Evolutionary conservation across 176 grass and related monocot species (phyloP).

Genomic region (Rhynchospora pubera): DNA sequence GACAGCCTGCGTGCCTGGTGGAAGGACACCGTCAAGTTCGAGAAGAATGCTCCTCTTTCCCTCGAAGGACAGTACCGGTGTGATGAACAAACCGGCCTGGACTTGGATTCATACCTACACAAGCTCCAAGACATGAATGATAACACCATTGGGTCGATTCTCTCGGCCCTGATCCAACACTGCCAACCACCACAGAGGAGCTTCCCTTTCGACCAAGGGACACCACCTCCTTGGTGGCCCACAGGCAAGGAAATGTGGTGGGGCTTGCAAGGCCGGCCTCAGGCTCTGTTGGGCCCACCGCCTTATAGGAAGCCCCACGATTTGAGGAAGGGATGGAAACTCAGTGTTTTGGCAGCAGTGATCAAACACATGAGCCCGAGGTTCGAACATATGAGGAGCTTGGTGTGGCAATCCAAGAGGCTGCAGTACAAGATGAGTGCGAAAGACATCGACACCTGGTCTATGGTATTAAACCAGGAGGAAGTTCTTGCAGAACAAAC

Average conservation of each 20-base stretch:
- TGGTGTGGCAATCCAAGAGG: conserved; percentile 62
- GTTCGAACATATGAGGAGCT: conserved; percentile 41
- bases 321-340: conserved; percentile 78
- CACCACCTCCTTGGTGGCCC: conserved; percentile 67
- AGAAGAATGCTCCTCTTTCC: conserved; percentile 21
- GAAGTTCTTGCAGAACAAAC: conserved; percentile 22
- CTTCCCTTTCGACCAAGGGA: conserved; percentile 48
- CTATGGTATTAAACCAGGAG: conserved; percentile 45
- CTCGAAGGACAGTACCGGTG: too few relatives aligned
- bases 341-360: conserved; percentile 48
- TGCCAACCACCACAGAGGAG: conserved; percentile 56
- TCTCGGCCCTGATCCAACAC: conserved; percentile 63
- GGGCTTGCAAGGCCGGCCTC: conserved; percentile 48
- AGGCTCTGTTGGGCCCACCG: conserved; percentile 35
- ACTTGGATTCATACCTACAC: conserved; percentile 20
- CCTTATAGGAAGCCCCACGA: conserved; percentile 80
- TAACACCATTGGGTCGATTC: conserved; percentile 50
- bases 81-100: not conserved
- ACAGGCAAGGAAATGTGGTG: conserved; percentile 66
- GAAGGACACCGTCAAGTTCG: conserved; percentile 58
- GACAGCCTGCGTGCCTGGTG: conserved; percentile 66
- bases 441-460: conserved; percentile 52
- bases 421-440: conserved; percentile 65
- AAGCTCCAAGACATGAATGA: conserved; percentile 48
- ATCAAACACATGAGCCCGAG: conserved; percentile 77